Conservation (phyloP, 2,329 filamentous ascomycete genomes). For the Pseudogymnoascus destructans region DNA sequence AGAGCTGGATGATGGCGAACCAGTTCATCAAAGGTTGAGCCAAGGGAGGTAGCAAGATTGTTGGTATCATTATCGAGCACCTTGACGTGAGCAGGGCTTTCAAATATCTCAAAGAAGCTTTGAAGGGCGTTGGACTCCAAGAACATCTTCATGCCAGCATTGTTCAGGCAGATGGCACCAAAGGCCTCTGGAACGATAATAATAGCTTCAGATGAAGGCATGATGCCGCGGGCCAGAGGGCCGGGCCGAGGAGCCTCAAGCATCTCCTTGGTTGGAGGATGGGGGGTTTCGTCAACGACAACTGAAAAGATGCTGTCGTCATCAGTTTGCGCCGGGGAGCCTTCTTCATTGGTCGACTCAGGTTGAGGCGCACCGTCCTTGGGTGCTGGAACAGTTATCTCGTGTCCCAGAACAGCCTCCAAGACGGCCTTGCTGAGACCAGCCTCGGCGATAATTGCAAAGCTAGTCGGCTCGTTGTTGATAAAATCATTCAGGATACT, state of each 20-base stretch:
- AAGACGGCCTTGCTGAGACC: conserved; percentile 79
- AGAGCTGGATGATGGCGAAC: conserved; percentile 83
- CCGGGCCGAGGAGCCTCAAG: conserved; percentile 34
- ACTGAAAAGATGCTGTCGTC: conserved; percentile 20
- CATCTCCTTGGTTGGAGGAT: conserved; percentile 39
- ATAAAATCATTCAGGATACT: conserved; percentile 92
- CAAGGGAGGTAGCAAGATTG: conserved; percentile 60
- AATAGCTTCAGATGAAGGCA: conserved; percentile 82
- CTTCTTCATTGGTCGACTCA: conserved; percentile 23
- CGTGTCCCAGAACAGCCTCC: conserved; percentile 56
- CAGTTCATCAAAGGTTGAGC: conserved; percentile 82
- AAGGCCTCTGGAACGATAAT: conserved; percentile 75
- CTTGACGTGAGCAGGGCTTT: conserved; percentile 78
- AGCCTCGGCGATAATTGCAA: conserved; percentile 87
- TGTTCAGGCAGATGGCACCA: conserved; percentile 87
- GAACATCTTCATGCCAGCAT: conserved; percentile 75
- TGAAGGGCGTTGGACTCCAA: conserved; percentile 69
- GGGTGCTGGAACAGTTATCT: conserved; percentile 19
- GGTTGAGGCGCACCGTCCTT: conserved; percentile 19
- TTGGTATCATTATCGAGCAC: conserved; percentile 62
- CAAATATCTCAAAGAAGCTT: conserved; percentile 90
- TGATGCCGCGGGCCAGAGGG: conserved; percentile 54
- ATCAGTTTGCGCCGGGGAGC: conserved; percentile 17
- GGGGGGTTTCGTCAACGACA: conserved; percentile 30
- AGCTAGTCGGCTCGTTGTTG: conserved; percentile 96